Percentiles rank a stretch among this genome's conserved stretches.
phyloP scores from a whole-genome alignment of 169 alveolate genomes.

The Babesia gibsoni region DNA sequence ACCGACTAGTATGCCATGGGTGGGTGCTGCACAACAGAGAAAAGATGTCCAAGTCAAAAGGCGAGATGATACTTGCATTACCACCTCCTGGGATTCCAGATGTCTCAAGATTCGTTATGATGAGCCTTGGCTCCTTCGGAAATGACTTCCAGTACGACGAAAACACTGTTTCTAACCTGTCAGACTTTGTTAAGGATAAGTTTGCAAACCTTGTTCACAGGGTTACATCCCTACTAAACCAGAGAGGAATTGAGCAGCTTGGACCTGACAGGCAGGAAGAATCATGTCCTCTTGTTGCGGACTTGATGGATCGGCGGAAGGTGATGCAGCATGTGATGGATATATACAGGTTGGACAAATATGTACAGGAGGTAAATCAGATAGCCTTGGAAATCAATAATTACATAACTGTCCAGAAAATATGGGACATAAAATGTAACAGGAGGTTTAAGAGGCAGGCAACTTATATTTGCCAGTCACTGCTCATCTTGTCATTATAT shows the following conservation, averaged over 20 bases:
- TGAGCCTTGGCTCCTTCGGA: slow-evolving; percentile 58
- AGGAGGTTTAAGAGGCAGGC: not conserved
- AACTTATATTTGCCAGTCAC: not conserved
- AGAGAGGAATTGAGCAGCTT: not conserved
- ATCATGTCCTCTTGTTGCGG: not conserved
- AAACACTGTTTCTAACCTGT: not conserved
- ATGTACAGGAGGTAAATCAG: slow-evolving; percentile 7
- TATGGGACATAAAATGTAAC: slow-evolving; percentile 22
- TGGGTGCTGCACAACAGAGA: slow-evolving; percentile 75
- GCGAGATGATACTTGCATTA: slow-evolving; percentile 65
- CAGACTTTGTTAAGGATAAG: slow-evolving; percentile 24
- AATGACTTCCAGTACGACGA: slow-evolving; percentile 33
- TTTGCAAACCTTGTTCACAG: slow-evolving; percentile 48
- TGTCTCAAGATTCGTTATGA: slow-evolving; percentile 48
- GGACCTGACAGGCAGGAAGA: not conserved
- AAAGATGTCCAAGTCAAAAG: slow-evolving; percentile 90
- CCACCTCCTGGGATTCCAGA: slow-evolving; percentile 15
- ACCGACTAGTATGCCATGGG: slow-evolving; percentile 80
- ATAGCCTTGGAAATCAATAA: slow-evolving; percentile 28
- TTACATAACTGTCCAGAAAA: slow-evolving; percentile 24
- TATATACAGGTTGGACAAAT: slow-evolving; percentile 30
- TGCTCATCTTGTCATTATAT: slow-evolving; percentile 19
- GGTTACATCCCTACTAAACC: slow-evolving; percentile 15
- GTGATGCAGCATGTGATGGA: not conserved
- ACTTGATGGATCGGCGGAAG: not conserved